These are phyloP conservation scores for Leccinum disarticulatum DNA, from an alignment of 768 basidiomycete genomes.

Conservation along the genomic window DNA sequence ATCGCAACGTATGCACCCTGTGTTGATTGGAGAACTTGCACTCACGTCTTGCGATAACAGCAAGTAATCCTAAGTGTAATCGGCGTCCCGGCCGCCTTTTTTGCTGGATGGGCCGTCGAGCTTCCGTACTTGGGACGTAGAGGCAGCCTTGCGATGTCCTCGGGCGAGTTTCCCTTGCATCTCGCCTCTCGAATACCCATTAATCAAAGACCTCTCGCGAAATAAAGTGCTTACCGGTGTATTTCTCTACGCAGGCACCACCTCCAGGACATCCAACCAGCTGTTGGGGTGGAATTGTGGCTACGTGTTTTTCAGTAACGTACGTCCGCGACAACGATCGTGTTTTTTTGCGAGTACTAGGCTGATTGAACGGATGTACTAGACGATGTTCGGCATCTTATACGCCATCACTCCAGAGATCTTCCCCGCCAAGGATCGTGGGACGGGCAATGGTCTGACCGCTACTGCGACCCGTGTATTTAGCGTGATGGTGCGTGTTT, in stretches of 20 bases:
- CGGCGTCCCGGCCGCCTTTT: slow-evolving; percentile 69
- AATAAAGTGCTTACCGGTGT: slow-evolving; percentile 67
- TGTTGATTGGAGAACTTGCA: neutral
- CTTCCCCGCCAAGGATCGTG: slow-evolving; percentile 70
- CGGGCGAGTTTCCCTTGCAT: slow-evolving; percentile 44
- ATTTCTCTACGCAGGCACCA: slow-evolving; percentile 75
- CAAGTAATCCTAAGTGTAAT: slow-evolving; percentile 68
- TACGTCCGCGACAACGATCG: slow-evolving; percentile 27
- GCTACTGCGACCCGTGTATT: slow-evolving; percentile 63
- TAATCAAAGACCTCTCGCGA: slow-evolving; percentile 46
- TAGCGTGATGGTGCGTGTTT: slow-evolving; percentile 55
- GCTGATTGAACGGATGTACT: neutral
- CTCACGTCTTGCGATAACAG: slow-evolving; percentile 33
- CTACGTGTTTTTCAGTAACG: slow-evolving; percentile 63
- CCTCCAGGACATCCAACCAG: slow-evolving; percentile 64
- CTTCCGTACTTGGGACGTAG: slow-evolving; percentile 60
- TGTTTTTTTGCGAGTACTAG: neutral
- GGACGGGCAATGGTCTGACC: slow-evolving; percentile 68
- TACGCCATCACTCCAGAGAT: slow-evolving; percentile 71
- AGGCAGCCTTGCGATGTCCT: slow-evolving; percentile 64
- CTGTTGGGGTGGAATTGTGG: slow-evolving; percentile 82
- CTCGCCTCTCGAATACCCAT: slow-evolving; percentile 16
- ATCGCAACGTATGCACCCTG: slow-evolving; percentile 55
- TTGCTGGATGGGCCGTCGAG: slow-evolving; percentile 73
- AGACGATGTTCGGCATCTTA: slow-evolving; percentile 77